Evolutionary conservation across 306 rosid species (phyloP), one percentile per base, ranked within the genome.

Genomic region (Quercus bicolor): DNA sequence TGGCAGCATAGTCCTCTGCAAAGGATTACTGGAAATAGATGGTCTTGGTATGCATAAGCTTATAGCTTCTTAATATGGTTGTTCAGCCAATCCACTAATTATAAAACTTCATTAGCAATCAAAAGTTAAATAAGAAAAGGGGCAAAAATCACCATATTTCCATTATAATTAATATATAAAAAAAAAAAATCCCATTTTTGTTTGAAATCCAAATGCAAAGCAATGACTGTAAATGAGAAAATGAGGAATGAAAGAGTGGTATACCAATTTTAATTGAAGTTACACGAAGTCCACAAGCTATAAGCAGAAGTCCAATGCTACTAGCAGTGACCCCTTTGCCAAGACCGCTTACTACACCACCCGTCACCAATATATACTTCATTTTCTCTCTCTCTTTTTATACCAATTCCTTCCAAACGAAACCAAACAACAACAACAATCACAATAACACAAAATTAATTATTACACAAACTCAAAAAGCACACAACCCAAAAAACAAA

Each of bases 291-390:
- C 96, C 97, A 81, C 97, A 93, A 1, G 94, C 97, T 60, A 85
- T 85, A 69, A 93, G 97, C 59, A 93, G 82, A 4, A 91, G 84
- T 9, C 97, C 94, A 74, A 93, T 89, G 85, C 96, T 91, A 65
- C 97, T 93, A 19, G 97, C 96, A 15, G 97, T 91, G 82, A 93
- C 97, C 68, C 97, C 97, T 85, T 93, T 93, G 40, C 97, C 97
- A 8, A 93, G 97, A 79, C 96, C 97, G 83, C 97, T 93, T 9
- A 93, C 97, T 81, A 93, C 97, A 73, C 97, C 97, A 86, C 97
- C 97, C 19, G 96, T 93, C 83, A 93, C 97, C 88, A 93, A 84
- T 40, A 93, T 91, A 74, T 89, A 93, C 92, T 91, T 93, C 97
- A 93, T 93, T 79, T 65, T 84, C 51, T 80, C 78, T 79, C 55